Evolutionary conservation across 2,329 filamentous ascomycete genomes (phyloP).

Genomic region (Didymella segeticola): DNA sequence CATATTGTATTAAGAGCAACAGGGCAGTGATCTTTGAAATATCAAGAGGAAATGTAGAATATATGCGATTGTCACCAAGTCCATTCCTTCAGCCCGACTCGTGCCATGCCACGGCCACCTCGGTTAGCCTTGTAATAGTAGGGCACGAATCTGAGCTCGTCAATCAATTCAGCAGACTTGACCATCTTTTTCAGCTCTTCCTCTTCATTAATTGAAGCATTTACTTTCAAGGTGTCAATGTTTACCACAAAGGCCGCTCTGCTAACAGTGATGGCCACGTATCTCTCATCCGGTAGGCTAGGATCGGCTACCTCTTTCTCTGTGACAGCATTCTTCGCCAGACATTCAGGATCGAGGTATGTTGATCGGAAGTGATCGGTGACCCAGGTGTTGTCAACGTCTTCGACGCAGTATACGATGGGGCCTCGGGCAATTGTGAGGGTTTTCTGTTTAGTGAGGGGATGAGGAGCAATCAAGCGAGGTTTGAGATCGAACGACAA

Average conservation of each 20-base stretch:
- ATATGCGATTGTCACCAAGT: background rate
- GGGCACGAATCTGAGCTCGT: background rate
- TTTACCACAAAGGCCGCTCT: background rate
- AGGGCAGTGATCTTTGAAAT: too few relatives aligned
- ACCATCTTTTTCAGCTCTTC: background rate
- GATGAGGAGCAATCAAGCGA: slow-evolving; percentile 3
- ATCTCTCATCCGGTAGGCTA: background rate
- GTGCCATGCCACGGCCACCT: background rate
- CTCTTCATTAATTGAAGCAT: background rate
- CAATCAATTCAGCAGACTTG: background rate
- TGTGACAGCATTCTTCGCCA: background rate
- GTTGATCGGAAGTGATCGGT: slow-evolving; percentile 54
- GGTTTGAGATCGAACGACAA: slow-evolving; percentile 1
- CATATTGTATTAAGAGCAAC: too few relatives aligned
- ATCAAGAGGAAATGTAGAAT: too few relatives aligned
- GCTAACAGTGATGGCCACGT: background rate
- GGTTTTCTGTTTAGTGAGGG: slow-evolving; percentile 1
- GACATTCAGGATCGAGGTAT: background rate
- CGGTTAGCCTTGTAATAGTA: slow-evolving; percentile 5
- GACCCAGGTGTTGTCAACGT: slow-evolving; percentile 64
- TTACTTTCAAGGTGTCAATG: background rate
- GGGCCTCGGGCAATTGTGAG: slow-evolving; percentile 60
- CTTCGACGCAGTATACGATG: slow-evolving; percentile 67
- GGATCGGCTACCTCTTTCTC: background rate
- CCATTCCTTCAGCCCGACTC: background rate